A percentile compares a stretch with the other conserved stretches of the same genome.
Evolutionary conservation across 192 early-diverging fungal genomes (phyloP).

Genomic region (Phycomyces blakesleeanus): DNA sequence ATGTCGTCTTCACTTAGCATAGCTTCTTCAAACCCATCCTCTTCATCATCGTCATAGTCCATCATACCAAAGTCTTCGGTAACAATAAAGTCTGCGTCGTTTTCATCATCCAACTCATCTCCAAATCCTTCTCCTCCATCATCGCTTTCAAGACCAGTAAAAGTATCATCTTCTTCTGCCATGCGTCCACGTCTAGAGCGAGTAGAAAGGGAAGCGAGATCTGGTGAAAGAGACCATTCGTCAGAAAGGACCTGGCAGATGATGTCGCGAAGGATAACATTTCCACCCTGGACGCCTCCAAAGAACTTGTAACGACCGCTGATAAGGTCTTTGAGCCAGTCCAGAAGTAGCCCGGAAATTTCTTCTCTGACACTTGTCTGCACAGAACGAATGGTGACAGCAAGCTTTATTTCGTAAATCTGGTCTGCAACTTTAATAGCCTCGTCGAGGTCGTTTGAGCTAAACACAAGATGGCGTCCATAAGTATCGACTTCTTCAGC

Average conservation of each 20-base stretch:
- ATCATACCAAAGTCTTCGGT: constrained; percentile 6
- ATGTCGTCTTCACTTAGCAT: constrained; percentile 8
- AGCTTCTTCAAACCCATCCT: not conserved
- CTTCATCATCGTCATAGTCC: constrained; percentile 8
- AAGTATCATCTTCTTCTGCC: constrained; percentile 5
- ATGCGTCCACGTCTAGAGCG: constrained; percentile 14
- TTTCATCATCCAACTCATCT: not conserved
- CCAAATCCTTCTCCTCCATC: not conserved
- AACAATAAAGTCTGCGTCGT: constrained; percentile 7
- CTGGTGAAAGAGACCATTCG: constrained; percentile 50
- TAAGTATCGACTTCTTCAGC: constrained; percentile 80
- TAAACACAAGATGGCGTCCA: constrained; percentile 74
- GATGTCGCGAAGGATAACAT: constrained; percentile 45
- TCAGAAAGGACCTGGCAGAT: constrained; percentile 56
- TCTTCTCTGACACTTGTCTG: constrained; percentile 86
- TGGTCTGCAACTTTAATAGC: constrained; percentile 64
- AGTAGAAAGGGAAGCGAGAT: constrained; percentile 25
- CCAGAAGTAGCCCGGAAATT: constrained; percentile 68
- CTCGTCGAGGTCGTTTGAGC: constrained; percentile 58
- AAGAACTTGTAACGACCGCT: constrained; percentile 47
- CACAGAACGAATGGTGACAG: constrained; percentile 76
- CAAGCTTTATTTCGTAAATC: constrained; percentile 68
- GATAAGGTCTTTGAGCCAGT: constrained; percentile 79
- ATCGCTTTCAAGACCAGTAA: constrained; percentile 4
- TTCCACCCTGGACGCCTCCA: constrained; percentile 31